Conservation (phyloP, 2,329 filamentous ascomycete genomes). For the Sporothrix euskadiensis region DNA sequence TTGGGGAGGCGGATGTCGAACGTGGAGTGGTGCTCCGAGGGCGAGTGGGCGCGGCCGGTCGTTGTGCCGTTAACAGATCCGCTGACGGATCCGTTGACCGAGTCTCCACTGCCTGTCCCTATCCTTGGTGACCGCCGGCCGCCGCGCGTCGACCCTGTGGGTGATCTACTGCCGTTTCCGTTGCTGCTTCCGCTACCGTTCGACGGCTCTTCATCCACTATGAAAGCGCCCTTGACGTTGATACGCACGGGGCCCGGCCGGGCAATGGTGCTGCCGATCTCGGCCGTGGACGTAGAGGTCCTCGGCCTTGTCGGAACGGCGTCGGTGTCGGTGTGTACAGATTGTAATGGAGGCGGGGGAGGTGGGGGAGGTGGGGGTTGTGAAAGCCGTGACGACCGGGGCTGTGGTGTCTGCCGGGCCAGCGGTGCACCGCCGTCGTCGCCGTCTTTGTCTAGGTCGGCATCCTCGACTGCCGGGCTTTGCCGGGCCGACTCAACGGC, state of each 20-base stretch:
- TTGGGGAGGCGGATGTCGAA: constrained; percentile 96
- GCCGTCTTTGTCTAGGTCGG: neutral
- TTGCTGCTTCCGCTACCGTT: constrained; percentile 31
- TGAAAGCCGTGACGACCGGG: neutral
- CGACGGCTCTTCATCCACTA: constrained; percentile 76
- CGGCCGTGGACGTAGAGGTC: constrained; percentile 53
- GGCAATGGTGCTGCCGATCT: constrained; percentile 62
- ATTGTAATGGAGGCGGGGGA: neutral
- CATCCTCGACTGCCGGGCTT: neutral
- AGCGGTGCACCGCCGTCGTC: constrained; percentile 20
- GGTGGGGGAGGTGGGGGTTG: neutral
- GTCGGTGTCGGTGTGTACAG: neutral
- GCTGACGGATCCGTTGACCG: constrained; percentile 35
- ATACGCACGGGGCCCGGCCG: constrained; percentile 78
- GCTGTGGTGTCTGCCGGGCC: neutral
- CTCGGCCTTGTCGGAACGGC: constrained; percentile 36
- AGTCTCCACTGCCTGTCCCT: constrained; percentile 35
- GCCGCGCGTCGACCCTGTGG: constrained; percentile 26
- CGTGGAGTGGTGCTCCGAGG: constrained; percentile 62
- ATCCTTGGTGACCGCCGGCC: neutral
- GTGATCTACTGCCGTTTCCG: constrained; percentile 9
- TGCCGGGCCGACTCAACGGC: neutral
- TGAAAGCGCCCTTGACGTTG: constrained; percentile 95
- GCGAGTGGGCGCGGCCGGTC: constrained; percentile 34
- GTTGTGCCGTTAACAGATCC: neutral